Evolutionary conservation across 495 filamentous ascomycete genomes (phyloP).

Genomic region (Hypomontagnella submonticulosa): DNA sequence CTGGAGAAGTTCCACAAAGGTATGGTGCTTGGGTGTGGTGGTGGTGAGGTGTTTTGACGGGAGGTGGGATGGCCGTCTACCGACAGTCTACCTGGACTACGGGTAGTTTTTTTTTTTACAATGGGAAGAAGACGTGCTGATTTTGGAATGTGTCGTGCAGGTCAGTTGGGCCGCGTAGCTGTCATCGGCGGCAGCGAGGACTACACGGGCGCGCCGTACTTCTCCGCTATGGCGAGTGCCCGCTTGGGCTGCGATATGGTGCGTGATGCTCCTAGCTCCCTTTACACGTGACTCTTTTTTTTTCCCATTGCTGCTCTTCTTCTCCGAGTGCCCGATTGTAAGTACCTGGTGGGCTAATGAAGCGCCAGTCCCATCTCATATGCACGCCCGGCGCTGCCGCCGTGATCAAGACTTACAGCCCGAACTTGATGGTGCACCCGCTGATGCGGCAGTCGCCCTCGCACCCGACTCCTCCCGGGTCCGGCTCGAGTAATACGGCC

Average conservation of each 20-base stretch:
- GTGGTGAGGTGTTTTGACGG: neutral
- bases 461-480: slow-evolving; percentile 28
- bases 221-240: slow-evolving; percentile 96
- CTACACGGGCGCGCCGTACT: slow-evolving; percentile 97
- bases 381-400: slow-evolving; percentile 88
- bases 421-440: slow-evolving; percentile 98
- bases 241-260: slow-evolving; percentile 88
- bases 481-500: slow-evolving; percentile 48
- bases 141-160: slow-evolving; percentile 54
- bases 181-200: slow-evolving; percentile 96
- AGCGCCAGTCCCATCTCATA: slow-evolving; percentile 86
- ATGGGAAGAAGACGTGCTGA: neutral
- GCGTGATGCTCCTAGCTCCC: slow-evolving; percentile 32
- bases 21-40: slow-evolving; percentile 46
- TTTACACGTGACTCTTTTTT: neutral
- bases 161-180: slow-evolving; percentile 89
- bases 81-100: neutral
- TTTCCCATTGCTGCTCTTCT: neutral
- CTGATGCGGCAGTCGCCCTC: slow-evolving; percentile 79
- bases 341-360: neutral
- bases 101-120: neutral
- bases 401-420: slow-evolving; percentile 97
- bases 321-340: neutral
- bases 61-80: neutral
- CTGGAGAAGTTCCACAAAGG: slow-evolving; percentile 98